Conservation (phyloP, 495 filamentous ascomycete species). For the Neurospora sp. region DNA sequence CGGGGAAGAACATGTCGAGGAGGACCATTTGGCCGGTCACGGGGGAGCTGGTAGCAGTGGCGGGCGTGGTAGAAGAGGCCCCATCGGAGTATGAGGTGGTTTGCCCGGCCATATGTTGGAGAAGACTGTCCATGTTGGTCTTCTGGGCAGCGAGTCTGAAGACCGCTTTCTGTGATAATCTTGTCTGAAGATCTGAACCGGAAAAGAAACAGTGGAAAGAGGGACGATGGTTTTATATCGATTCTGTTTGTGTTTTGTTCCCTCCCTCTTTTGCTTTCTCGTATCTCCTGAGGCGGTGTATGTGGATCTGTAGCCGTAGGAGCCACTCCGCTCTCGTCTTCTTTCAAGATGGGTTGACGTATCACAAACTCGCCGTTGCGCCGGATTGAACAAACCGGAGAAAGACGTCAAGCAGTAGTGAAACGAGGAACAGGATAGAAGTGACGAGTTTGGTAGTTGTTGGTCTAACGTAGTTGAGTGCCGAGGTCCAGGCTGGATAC, state of each 20-base stretch:
- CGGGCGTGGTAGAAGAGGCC: background rate
- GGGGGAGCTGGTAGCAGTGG: background rate
- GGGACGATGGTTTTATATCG: background rate
- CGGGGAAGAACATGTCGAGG: conserved; percentile 66
- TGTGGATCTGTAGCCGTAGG: background rate
- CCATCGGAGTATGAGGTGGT: background rate
- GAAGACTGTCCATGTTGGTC: background rate
- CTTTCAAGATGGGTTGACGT: background rate
- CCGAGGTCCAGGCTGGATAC: background rate
- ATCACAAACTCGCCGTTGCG: background rate
- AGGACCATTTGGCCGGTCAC: conserved; percentile 27
- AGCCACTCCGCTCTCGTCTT: background rate
- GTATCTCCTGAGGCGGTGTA: background rate
- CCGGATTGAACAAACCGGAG: background rate
- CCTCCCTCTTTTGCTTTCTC: background rate
- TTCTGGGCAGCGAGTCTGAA: background rate
- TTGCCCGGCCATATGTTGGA: background rate
- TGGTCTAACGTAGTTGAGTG: background rate
- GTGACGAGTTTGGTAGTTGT: background rate
- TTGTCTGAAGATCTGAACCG: background rate
- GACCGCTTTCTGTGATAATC: background rate
- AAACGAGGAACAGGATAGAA: background rate
- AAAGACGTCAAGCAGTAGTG: background rate
- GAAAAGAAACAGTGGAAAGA: background rate
- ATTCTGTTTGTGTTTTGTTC: background rate